These are phyloP conservation scores for Rhodosporidiobolus sp. DNA, from an alignment of 768 basidiomycete genomes.

Conservation along the genomic window DNA sequence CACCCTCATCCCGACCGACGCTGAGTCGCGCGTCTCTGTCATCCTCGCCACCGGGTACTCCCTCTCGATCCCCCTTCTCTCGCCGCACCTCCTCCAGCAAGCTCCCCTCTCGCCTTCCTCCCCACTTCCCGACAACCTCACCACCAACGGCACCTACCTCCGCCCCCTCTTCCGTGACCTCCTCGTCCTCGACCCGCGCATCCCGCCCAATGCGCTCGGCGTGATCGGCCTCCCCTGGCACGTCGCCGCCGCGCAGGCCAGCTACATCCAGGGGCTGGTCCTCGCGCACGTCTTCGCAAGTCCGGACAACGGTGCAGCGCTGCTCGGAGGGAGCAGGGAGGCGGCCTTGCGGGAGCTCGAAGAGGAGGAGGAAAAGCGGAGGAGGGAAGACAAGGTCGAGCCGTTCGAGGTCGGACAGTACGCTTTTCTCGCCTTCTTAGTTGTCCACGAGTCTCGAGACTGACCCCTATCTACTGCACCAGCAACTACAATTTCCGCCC, in stretches of 20 bases:
- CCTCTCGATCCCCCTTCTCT: slow-evolving; percentile 56
- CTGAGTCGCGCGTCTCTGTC: slow-evolving; percentile 51
- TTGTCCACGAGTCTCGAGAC: not conserved
- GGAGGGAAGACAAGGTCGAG: slow-evolving; percentile 53
- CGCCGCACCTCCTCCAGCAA: slow-evolving; percentile 6
- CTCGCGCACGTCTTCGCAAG: slow-evolving; percentile 55
- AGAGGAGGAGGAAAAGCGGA: slow-evolving; percentile 51
- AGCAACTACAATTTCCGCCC: not conserved
- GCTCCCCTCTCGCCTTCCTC: not conserved
- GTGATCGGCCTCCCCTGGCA: slow-evolving; percentile 1
- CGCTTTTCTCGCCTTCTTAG: no score
- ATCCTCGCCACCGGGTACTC: slow-evolving; percentile 62
- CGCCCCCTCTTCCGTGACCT: slow-evolving; percentile 60
- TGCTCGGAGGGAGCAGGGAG: slow-evolving; percentile 50
- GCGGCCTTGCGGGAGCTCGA: slow-evolving; percentile 53
- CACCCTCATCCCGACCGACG: slow-evolving; percentile 47
- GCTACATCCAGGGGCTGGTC: slow-evolving; percentile 57
- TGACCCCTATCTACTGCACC: no score
- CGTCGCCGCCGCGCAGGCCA: slow-evolving; percentile 51
- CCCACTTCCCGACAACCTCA: slow-evolving; percentile 43
- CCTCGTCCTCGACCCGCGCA: slow-evolving; percentile 44
- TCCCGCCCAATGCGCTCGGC: not conserved
- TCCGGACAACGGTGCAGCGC: slow-evolving; percentile 44
- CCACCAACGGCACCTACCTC: slow-evolving; percentile 58
- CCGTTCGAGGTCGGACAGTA: slow-evolving; percentile 57